Conservation (phyloP, 495 filamentous ascomycete genomes). For the Penicillium bialowiezense region DNA sequence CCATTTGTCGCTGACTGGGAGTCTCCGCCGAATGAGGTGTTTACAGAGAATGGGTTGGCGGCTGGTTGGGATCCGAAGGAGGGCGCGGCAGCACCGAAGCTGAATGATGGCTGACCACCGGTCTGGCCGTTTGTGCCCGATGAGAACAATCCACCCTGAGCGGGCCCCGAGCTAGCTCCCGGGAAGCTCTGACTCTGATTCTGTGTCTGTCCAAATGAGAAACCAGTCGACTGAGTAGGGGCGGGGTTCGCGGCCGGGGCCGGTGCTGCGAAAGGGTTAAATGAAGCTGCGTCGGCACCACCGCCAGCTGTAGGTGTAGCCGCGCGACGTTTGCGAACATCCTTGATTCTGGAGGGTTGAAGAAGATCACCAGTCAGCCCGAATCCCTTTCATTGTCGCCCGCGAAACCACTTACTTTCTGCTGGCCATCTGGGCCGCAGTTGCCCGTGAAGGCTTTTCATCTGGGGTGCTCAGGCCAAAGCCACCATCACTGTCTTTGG, state of each 20-base stretch:
- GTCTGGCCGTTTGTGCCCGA: slow-evolving; percentile 31
- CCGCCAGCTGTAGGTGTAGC: slow-evolving; percentile 17
- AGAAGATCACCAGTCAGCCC: slow-evolving; percentile 4
- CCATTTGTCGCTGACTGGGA: slow-evolving; percentile 13
- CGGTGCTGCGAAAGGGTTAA: slow-evolving; percentile 24
- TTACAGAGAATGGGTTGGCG: slow-evolving; percentile 42
- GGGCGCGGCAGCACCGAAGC: slow-evolving; percentile 31
- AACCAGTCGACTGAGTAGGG: slow-evolving; percentile 31
- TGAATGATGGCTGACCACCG: slow-evolving; percentile 32
- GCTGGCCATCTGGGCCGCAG: slow-evolving; percentile 49
- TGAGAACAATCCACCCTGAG: slow-evolving; percentile 36
- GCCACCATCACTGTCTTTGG: slow-evolving; percentile 25
- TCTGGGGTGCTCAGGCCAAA: slow-evolving; percentile 45
- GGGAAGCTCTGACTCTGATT: slow-evolving; percentile 49
- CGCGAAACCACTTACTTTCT: slow-evolving; percentile 48
- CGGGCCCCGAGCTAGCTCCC: slow-evolving; percentile 29
- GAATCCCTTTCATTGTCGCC: not conserved
- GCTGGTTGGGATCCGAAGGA: slow-evolving; percentile 17
- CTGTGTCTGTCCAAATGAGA: slow-evolving; percentile 45
- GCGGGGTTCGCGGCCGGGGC: slow-evolving; percentile 30
- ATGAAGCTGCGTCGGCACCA: slow-evolving; percentile 15
- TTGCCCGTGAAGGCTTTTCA: slow-evolving; percentile 48
- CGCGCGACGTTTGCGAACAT: slow-evolving; percentile 31
- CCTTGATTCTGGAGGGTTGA: slow-evolving; percentile 31
- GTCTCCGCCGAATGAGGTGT: slow-evolving; percentile 15